A percentile compares a stretch with the other conserved stretches of the same genome.
These are phyloP conservation scores for Kluyveromyces starmeri DNA, from an alignment of 805 yeast species.

Conservation along the genomic window DNA sequence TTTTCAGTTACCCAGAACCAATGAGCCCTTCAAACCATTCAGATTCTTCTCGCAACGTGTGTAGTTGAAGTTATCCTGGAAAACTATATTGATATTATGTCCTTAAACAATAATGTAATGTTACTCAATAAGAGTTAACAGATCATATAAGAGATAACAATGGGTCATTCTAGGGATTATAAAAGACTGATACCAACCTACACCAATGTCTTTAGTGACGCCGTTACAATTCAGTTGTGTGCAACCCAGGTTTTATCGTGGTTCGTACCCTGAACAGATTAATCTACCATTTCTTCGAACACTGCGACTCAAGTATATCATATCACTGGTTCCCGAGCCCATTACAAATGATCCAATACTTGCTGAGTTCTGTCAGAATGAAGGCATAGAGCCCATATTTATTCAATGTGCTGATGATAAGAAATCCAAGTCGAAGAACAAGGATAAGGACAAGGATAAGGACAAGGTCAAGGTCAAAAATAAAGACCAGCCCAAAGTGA, in stretches of 20 bases:
- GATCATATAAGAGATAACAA: too few species aligned
- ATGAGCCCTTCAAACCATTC: too few species aligned
- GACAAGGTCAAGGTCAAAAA: slow-evolving; percentile 55
- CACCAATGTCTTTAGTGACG: slow-evolving; percentile 41
- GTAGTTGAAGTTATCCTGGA: too few species aligned
- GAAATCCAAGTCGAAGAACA: slow-evolving; percentile 9
- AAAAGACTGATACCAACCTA: too few species aligned
- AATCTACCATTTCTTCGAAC: slow-evolving; percentile 62
- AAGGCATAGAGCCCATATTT: slow-evolving; percentile 58
- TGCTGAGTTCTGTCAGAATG: slow-evolving; percentile 40
- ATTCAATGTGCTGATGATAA: slow-evolving; percentile 49
- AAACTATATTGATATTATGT: too few species aligned
- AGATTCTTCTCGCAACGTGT: too few species aligned
- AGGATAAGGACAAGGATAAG: slow-evolving; percentile 14
- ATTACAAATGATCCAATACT: slow-evolving; percentile 47
- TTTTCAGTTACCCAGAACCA: too few species aligned
- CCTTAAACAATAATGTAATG: too few species aligned
- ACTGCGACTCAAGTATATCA: slow-evolving; percentile 57
- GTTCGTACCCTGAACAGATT: slow-evolving; percentile 75
- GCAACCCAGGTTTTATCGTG: slow-evolving; percentile 65
- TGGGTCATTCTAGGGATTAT: too few species aligned
- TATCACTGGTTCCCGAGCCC: slow-evolving; percentile 74
- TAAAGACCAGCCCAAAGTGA: slow-evolving; percentile 35
- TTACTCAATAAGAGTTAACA: too few species aligned
- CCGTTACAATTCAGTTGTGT: slow-evolving; percentile 73